Percentiles rank a stretch among this genome's conserved stretches.
phyloP scores from a whole-genome alignment of 1,284 basidiomycete genomes.

The Testicularia cyperi region DNA sequence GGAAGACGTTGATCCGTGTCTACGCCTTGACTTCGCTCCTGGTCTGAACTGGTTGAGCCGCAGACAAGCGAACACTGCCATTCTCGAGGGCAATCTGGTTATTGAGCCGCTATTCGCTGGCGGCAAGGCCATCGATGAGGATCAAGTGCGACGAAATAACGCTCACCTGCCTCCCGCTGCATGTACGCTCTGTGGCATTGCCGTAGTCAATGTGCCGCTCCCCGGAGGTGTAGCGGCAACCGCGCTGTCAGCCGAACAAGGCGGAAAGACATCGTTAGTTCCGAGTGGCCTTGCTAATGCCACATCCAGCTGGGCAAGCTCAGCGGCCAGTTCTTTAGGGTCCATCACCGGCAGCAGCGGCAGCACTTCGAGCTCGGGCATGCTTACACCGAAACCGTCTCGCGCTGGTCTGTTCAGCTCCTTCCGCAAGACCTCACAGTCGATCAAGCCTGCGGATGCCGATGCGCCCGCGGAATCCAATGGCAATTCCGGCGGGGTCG shows the following conservation, averaged over 20 bases:
- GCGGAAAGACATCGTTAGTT: conserved; percentile 24
- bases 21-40: conserved; percentile 89
- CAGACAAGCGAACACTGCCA: conserved; percentile 79
- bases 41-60: conserved; percentile 90
- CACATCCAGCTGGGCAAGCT: conserved; percentile 38
- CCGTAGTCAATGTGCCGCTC: conserved; percentile 52
- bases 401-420: conserved; percentile 39
- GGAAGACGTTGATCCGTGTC: conserved; percentile 91
- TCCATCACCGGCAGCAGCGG: conserved; percentile 25
- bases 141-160: conserved; percentile 41
- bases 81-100: conserved; percentile 81
- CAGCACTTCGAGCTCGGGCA: conserved; percentile 16
- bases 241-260: conserved; percentile 23
- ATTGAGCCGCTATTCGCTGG: conserved; percentile 78
- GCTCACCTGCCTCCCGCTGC: conserved; percentile 47
- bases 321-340: conserved; percentile 33
- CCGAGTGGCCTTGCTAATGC: conserved; percentile 33
- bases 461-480: conserved; percentile 1
- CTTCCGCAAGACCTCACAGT: conserved; percentile 18
- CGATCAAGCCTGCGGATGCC: conserved; percentile 7
- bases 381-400: conserved; percentile 29
- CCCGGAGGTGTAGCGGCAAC: conserved; percentile 31
- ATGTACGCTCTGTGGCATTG: conserved; percentile 53
- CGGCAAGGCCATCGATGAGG: conserved; percentile 48
- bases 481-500: conserved; percentile 1